Evolutionary conservation across 768 basidiomycete genomes (phyloP).

Genomic region (Kwoniella pini): DNA sequence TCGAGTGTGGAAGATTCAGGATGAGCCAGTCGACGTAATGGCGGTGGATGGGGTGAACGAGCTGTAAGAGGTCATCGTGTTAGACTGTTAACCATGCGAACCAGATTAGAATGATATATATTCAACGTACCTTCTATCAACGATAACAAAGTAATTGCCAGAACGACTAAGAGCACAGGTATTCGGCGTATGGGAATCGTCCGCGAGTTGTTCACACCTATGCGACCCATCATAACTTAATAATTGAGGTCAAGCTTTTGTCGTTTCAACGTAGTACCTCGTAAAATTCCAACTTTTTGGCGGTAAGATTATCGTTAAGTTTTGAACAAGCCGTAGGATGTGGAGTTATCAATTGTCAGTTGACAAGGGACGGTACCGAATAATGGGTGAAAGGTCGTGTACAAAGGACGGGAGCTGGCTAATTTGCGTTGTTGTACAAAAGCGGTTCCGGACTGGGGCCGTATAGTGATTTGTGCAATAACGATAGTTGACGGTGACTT

Average conservation of each 20-base stretch:
- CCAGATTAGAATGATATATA: too few relatives aligned
- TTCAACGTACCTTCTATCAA: not conserved
- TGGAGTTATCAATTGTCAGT: too few relatives aligned
- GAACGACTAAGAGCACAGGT: not conserved
- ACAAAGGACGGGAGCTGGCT: not conserved
- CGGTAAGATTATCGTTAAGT: too few relatives aligned
- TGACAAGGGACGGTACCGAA: not conserved
- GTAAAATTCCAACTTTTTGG: too few relatives aligned
- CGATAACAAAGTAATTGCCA: constrained; percentile 6
- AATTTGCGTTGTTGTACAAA: not conserved
- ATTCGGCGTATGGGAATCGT: not conserved
- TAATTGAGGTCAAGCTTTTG: not conserved
- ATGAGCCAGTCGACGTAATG: constrained; percentile 49
- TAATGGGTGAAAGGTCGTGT: constrained; percentile 4
- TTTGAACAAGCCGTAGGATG: too few relatives aligned
- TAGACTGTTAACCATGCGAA: too few relatives aligned
- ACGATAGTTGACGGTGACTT: too few relatives aligned
- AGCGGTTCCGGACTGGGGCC: not conserved
- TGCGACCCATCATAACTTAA: not conserved
- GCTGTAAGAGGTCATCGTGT: constrained; percentile 16
- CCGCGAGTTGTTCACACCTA: not conserved
- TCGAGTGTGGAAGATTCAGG: constrained; percentile 62
- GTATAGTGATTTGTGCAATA: not conserved
- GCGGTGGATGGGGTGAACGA: constrained; percentile 45
- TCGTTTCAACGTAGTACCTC: too few relatives aligned